phyloP scores from a whole-genome alignment of 2,329 filamentous ascomycete genomes.

The Capronia epimyces region DNA sequence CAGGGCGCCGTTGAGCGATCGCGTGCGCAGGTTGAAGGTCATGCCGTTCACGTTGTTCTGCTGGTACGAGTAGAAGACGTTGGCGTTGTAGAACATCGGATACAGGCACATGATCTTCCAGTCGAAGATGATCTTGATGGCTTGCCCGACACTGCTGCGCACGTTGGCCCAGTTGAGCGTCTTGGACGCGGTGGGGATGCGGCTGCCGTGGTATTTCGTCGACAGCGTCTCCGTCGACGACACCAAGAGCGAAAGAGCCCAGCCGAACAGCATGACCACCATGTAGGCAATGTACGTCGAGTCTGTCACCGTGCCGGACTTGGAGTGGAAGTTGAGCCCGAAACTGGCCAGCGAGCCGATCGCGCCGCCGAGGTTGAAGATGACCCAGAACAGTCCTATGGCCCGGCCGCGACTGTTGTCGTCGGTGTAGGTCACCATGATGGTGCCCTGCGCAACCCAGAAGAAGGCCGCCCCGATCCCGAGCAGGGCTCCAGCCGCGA shows the following conservation, averaged over 20 bases:
- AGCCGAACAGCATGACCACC: conserved; percentile 60
- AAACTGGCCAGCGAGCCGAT: conserved; percentile 58
- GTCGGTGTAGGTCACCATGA: conserved; percentile 70
- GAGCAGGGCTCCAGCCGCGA: conserved; percentile 46
- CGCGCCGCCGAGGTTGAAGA: conserved; percentile 87
- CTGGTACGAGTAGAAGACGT: conserved; percentile 66
- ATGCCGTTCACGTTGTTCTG: conserved; percentile 54
- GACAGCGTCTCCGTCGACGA: conserved; percentile 39
- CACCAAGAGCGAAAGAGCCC: conserved; percentile 45
- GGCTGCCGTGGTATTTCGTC: conserved; percentile 6
- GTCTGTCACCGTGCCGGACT: conserved; percentile 43
- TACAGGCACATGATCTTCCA: conserved; percentile 60
- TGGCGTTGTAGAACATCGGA: conserved; percentile 66
- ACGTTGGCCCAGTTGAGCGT: conserved; percentile 37
- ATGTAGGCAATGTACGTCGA: conserved; percentile 62
- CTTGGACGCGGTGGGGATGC: conserved; percentile 34
- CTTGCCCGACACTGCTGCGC: conserved; percentile 37
- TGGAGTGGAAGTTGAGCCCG: conserved; percentile 43
- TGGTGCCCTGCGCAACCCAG: conserved; percentile 49
- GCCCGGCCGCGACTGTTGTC: conserved; percentile 80
- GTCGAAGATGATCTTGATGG: conserved; percentile 33
- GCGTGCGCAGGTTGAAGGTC: conserved; percentile 52
- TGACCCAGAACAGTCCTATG: conserved; percentile 89
- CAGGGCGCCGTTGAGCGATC: conserved; percentile 51
- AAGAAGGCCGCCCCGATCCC: conserved; percentile 47